Evolutionary conservation across 1,284 basidiomycete genomes (phyloP), one percentile per base, ranked within the genome.

Genomic region (Golubevia sp.): DNA sequence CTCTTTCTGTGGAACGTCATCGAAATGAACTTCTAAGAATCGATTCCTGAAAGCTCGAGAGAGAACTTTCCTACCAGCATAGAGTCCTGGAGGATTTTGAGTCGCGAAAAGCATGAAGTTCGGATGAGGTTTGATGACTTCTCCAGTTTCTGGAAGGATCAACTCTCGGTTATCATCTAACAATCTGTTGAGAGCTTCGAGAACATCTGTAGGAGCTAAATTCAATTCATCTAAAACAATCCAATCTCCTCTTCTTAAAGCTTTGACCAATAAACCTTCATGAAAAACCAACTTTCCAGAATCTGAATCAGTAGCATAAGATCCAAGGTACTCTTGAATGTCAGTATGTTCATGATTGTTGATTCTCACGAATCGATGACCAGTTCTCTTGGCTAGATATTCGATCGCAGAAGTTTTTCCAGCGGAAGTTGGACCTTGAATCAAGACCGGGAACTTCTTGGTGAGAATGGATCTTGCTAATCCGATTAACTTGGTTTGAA

Each of bases 341-440:
- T 99, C 97, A 3, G 97, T 99, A 82, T 99, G 97, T 77, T 99
- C 97, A 85, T 99, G 97, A 78, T 99, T 99, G 86, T 99, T 99
- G 88, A 99, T 98, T 44, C 97, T 92, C 26, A 99, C 91, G 82
- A 99, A 99, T 27, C 89, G 89, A 86, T 99, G 97, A 0, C 97
- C 96, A 0, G 96, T 98, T 63, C 92, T 88, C 64, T 89, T 89
- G 1, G 97, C 96, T 23, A 99, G 89, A 84, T 97, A 98, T 85
- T 98, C 95, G 62, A 99, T 90, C 0, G 97, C 92, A 79, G 93
- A 96, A 1, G 97, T 99, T 86, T 99, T 99, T 49, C 97, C 97
- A 59, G 92, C 93, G 1, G 96, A 98, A 0, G 97, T 99, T 0
- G 97, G 97, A 2, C 97, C 97, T 85, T 99, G 97, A 68, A 99